Conservation (phyloP, 106 monocot species). For the Acorus gramineus region DNA sequence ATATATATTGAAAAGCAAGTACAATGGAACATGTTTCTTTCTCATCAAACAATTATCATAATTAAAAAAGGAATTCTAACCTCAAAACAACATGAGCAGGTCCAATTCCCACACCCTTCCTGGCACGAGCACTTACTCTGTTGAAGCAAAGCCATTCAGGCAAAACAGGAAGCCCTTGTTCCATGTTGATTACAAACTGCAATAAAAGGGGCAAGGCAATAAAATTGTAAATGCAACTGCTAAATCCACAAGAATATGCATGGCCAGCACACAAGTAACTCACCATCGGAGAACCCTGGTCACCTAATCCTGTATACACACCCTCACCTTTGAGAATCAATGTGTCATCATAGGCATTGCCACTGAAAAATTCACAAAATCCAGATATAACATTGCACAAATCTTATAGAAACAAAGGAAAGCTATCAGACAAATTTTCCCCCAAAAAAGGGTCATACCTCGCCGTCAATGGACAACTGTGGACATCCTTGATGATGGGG, state of each 20-base stretch:
- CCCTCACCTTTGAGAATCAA: conserved; percentile 79
- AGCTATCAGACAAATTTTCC: neutral
- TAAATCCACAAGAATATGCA: neutral
- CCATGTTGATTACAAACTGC: conserved; percentile 76
- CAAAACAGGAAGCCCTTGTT: conserved; percentile 81
- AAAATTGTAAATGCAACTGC: neutral
- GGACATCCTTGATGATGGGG: conserved; percentile 74
- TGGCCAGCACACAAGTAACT: conserved; percentile 4
- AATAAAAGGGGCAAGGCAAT: conserved; percentile 6
- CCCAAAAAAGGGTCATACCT: conserved; percentile 30
- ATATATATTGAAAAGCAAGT: too few species aligned
- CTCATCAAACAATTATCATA: too few species aligned
- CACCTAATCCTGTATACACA: conserved; percentile 78
- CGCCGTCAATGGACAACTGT: conserved; percentile 81
- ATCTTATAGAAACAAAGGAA: neutral
- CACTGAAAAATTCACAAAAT: conserved; percentile 27
- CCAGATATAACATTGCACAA: neutral
- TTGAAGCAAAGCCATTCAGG: conserved; percentile 92
- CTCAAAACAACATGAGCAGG: conserved; percentile 60
- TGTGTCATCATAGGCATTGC: conserved; percentile 73
- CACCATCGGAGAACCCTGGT: conserved; percentile 79
- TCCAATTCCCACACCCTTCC: conserved; percentile 69
- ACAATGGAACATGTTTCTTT: too few species aligned
- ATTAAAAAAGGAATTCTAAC: conserved; percentile 7
- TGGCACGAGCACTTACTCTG: conserved; percentile 50